A percentile compares a stretch with the other conserved stretches of the same genome.
These are phyloP conservation scores for Malassezia psittaci DNA, from an alignment of 1,284 basidiomycete genomes.

Conservation along the genomic window DNA sequence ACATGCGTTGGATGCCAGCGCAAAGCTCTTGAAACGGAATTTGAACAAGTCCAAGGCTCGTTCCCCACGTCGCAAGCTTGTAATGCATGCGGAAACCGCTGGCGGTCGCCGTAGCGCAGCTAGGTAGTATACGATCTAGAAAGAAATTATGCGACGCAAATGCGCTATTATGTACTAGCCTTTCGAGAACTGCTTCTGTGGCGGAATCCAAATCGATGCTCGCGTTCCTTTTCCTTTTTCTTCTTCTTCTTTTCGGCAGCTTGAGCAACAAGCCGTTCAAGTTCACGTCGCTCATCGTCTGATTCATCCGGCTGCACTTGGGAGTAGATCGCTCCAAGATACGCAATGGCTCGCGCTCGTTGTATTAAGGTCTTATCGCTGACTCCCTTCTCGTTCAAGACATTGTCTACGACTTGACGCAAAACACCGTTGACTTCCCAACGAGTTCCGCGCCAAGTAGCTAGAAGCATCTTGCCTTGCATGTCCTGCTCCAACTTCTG, in stretches of 20 bases:
- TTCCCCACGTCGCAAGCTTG: slow-evolving; percentile 2
- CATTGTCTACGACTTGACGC: slow-evolving; percentile 41
- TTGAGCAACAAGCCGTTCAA: slow-evolving; percentile 50
- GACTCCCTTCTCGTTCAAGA: slow-evolving; percentile 45
- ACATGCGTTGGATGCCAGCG: slow-evolving; percentile 10
- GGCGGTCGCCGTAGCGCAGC: background rate
- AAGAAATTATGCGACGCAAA: too few relatives aligned
- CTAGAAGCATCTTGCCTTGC: slow-evolving; percentile 61
- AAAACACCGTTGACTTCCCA: slow-evolving; percentile 41
- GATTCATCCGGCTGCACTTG: slow-evolving; percentile 41
- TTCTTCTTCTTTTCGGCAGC: slow-evolving; percentile 50
- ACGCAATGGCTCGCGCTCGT: slow-evolving; percentile 37
- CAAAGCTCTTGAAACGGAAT: slow-evolving; percentile 1
- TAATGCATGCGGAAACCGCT: slow-evolving; percentile 10
- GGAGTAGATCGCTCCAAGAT: slow-evolving; percentile 45
- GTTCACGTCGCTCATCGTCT: slow-evolving; percentile 44
- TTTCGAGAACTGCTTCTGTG: background rate
- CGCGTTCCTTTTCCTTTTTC: slow-evolving; percentile 15
- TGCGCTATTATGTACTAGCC: background rate
- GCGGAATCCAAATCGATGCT: background rate
- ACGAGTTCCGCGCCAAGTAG: slow-evolving; percentile 36
- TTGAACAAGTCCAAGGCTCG: background rate
- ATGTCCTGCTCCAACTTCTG: slow-evolving; percentile 83
- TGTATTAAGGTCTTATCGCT: slow-evolving; percentile 39
- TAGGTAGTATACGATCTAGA: too few relatives aligned